Conservation (phyloP, 192 early-diverging fungal genomes). For the Coemansia sp. region DNA sequence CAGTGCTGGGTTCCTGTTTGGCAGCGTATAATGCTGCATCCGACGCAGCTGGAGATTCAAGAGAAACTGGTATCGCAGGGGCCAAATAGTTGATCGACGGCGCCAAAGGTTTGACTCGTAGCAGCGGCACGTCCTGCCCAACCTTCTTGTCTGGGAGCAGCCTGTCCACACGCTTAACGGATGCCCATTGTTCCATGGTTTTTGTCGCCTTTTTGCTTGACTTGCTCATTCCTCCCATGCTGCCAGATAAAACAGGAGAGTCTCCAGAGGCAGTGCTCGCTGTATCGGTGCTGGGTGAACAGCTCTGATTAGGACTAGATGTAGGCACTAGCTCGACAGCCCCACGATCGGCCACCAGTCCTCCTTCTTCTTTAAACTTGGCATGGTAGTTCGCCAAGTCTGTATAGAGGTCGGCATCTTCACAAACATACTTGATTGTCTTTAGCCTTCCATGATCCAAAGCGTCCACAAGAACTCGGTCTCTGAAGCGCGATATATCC, state of each 20-base stretch:
- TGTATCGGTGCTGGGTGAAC: too few relatives aligned
- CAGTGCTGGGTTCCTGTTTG: not conserved
- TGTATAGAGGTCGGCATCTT: slow-evolving; percentile 26
- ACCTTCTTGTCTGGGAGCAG: slow-evolving; percentile 12
- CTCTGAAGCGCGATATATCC: slow-evolving; percentile 3
- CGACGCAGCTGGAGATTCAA: too few relatives aligned
- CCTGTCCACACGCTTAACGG: slow-evolving; percentile 13
- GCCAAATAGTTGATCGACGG: slow-evolving; percentile 27
- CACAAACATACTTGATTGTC: slow-evolving; percentile 21
- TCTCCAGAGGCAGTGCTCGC: too few relatives aligned
- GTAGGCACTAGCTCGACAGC: too few relatives aligned
- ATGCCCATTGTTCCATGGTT: slow-evolving; percentile 22
- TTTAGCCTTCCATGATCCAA: slow-evolving; percentile 38
- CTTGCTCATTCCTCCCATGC: not conserved
- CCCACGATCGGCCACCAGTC: not conserved
- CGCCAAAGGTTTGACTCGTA: slow-evolving; percentile 11
- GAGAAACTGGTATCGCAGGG: too few relatives aligned
- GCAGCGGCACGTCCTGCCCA: slow-evolving; percentile 24
- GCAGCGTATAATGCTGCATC: not conserved
- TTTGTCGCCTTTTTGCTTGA: not conserved
- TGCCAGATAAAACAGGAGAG: not conserved
- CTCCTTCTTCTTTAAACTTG: not conserved
- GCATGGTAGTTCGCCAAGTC: slow-evolving; percentile 28
- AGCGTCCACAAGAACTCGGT: slow-evolving; percentile 28
- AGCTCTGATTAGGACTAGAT: too few relatives aligned